These are phyloP conservation scores for Peronospora farinosa DNA, from an alignment of 352 stramenopile genomes.

Conservation along the genomic window DNA sequence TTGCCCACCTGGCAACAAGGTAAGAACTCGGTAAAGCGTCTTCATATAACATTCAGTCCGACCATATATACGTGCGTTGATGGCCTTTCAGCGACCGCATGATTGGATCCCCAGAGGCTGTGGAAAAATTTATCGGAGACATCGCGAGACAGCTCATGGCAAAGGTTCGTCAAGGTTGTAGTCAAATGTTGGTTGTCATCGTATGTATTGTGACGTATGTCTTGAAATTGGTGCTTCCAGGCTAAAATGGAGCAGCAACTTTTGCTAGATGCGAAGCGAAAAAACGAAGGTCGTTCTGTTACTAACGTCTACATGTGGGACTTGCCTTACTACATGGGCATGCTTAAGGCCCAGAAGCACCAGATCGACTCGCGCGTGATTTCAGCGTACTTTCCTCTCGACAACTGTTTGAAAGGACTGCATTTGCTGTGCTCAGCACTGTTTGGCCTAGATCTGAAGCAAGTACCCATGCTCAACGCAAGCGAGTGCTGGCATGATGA, in stretches of 20 bases:
- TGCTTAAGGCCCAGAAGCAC: conserved; percentile 68
- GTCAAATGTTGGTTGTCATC: background rate
- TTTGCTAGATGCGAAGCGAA: conserved; percentile 55
- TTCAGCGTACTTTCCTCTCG: conserved; percentile 87
- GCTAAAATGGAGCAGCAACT: conserved; percentile 51
- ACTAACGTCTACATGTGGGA: conserved; percentile 89
- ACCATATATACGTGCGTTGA: background rate
- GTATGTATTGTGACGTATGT: background rate
- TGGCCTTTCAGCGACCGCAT: conserved; percentile 65
- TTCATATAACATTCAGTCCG: conserved; percentile 8
- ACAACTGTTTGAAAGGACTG: conserved; percentile 88
- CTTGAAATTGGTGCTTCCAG: conserved; percentile 14
- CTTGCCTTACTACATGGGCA: conserved; percentile 90
- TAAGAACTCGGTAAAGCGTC: conserved; percentile 26
- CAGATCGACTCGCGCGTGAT: conserved; percentile 77
- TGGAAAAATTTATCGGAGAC: conserved; percentile 57
- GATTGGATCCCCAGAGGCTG: conserved; percentile 62
- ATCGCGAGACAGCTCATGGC: conserved; percentile 63
- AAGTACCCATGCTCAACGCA: conserved; percentile 60
- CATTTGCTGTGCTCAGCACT: conserved; percentile 82
- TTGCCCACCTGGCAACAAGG: conserved; percentile 88
- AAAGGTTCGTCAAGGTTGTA: conserved; percentile 37
- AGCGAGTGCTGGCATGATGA: conserved; percentile 87
- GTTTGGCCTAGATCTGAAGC: conserved; percentile 87
- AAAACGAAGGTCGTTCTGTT: conserved; percentile 39